phyloP scores from a whole-genome alignment of 2,329 filamentous ascomycete genomes.

The Cordyceps cicadae region DNA sequence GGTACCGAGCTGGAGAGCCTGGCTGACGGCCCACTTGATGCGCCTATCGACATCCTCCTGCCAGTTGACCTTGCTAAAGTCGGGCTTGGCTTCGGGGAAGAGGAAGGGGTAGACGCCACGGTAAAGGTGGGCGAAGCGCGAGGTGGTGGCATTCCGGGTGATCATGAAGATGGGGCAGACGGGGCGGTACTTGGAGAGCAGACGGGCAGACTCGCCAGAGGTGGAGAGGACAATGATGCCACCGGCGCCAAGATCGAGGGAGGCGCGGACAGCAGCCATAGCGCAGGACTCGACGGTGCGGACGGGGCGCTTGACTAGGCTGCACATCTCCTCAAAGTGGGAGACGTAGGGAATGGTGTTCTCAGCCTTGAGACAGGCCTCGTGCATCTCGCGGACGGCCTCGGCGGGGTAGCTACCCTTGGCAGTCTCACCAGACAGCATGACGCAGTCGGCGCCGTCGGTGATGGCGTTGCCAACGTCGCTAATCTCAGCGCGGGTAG shows the following conservation, averaged over 20 bases:
- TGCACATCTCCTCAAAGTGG: constrained; percentile 91
- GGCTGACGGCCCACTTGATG: constrained; percentile 91
- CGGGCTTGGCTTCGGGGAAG: constrained; percentile 87
- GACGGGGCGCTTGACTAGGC: constrained; percentile 73
- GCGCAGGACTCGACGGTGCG: constrained; percentile 87
- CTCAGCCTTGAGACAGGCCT: constrained; percentile 93
- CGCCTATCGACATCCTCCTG: constrained; percentile 97
- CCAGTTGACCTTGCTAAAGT: constrained; percentile 90
- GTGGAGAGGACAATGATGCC: constrained; percentile 95
- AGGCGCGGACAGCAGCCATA: constrained; percentile 93
- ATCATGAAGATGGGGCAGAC: constrained; percentile 99
- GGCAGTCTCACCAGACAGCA: constrained; percentile 98
- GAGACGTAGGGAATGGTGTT: constrained; percentile 95
- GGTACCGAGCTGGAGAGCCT: constrained; percentile 75
- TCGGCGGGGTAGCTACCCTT: constrained; percentile 93
- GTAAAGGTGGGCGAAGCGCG: constrained; percentile 89
- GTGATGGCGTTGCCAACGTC: constrained; percentile 98
- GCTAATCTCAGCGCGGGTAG: constrained; percentile 95
- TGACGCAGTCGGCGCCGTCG: constrained; percentile 97
- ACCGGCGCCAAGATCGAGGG: constrained; percentile 90
- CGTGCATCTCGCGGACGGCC: constrained; percentile 95
- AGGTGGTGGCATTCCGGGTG: constrained; percentile 74
- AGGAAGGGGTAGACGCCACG: constrained; percentile 97
- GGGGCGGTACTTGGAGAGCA: constrained; percentile 96
- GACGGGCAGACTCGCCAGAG: constrained; percentile 86